These are phyloP conservation scores for Geotrichum reessii DNA, from an alignment of 1,139 yeast genomes.

Conservation along the genomic window DNA sequence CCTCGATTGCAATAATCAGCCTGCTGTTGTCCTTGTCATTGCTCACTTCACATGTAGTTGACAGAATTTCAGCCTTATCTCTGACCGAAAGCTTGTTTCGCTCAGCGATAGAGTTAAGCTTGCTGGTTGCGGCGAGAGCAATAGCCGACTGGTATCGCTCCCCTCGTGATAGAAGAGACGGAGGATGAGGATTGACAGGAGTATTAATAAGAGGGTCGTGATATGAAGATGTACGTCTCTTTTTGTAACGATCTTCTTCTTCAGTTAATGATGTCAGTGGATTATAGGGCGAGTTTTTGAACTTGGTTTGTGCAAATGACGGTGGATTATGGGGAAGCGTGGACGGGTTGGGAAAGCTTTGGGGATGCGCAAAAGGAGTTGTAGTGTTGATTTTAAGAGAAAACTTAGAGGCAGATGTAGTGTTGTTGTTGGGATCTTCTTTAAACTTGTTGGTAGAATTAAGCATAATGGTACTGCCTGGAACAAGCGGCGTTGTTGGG, in stretches of 20 bases:
- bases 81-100: slow-evolving; percentile 20
- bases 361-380: background rate
- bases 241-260: slow-evolving; percentile 23
- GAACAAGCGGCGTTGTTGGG: background rate
- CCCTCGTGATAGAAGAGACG: slow-evolving; percentile 17
- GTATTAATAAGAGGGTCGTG: slow-evolving; percentile 28
- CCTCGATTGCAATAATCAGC: slow-evolving; percentile 28
- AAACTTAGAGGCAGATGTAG: background rate
- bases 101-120: slow-evolving; percentile 11
- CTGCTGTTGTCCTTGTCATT: background rate
- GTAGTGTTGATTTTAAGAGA: background rate
- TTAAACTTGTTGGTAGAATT: slow-evolving; percentile 2
- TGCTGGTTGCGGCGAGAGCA: slow-evolving; percentile 22
- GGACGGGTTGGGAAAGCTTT: background rate
- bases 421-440: background rate
- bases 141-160: slow-evolving; percentile 28
- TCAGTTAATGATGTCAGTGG: slow-evolving; percentile 20
- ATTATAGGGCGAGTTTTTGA: slow-evolving; percentile 15
- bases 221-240: slow-evolving; percentile 31
- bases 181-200: slow-evolving; percentile 15
- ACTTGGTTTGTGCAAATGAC: slow-evolving; percentile 9
- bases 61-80: slow-evolving; percentile 30
- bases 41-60: slow-evolving; percentile 24
- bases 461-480: background rate
- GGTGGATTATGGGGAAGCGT: slow-evolving; percentile 2